Conservation (phyloP, 805 yeast species). For the Ogataea kodamae region DNA sequence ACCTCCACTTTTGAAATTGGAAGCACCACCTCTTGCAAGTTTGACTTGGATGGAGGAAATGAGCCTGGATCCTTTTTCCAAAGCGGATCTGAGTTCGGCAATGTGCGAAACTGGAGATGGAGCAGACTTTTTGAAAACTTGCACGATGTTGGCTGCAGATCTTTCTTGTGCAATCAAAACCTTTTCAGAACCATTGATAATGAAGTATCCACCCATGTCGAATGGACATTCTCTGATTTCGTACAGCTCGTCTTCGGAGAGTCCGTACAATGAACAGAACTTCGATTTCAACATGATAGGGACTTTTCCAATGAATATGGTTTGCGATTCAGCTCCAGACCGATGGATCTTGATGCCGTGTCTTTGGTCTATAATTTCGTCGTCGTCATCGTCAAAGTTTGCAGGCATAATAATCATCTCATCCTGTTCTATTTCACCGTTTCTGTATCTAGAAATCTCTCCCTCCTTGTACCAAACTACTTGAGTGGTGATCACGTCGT, state of each 20-base stretch:
- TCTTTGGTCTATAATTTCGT: conserved; percentile 52
- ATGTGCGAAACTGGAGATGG: conserved; percentile 94
- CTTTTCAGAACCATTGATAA: conserved; percentile 97
- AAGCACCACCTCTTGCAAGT: conserved; percentile 52
- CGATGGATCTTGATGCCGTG: conserved; percentile 32
- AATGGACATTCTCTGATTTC: conserved; percentile 97
- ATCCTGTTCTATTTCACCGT: conserved; percentile 26
- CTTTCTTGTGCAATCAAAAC: conserved; percentile 98
- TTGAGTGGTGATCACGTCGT: conserved; percentile 47
- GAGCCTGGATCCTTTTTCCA: conserved; percentile 95
- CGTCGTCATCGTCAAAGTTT: conserved; percentile 55
- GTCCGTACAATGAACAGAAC: conserved; percentile 87
- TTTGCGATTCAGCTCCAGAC: conserved; percentile 36
- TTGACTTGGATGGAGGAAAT: conserved; percentile 93
- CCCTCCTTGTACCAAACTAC: conserved; percentile 57
- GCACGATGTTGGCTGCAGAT: conserved; percentile 97
- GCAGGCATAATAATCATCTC: conserved; percentile 29
- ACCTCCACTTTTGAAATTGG: conserved; percentile 45
- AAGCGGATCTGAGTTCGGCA: conserved; percentile 94
- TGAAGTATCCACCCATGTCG: conserved; percentile 99
- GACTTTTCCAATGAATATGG: conserved; percentile 85
- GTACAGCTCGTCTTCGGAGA: conserved; percentile 89
- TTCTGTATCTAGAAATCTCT: conserved; percentile 40
- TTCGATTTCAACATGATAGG: conserved; percentile 97
- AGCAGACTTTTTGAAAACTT: conserved; percentile 96